Percentiles rank a stretch among this genome's conserved stretches.
Evolutionary conservation across 345 rosid species (phyloP).

Genomic region (Aurinia saxatilis): DNA sequence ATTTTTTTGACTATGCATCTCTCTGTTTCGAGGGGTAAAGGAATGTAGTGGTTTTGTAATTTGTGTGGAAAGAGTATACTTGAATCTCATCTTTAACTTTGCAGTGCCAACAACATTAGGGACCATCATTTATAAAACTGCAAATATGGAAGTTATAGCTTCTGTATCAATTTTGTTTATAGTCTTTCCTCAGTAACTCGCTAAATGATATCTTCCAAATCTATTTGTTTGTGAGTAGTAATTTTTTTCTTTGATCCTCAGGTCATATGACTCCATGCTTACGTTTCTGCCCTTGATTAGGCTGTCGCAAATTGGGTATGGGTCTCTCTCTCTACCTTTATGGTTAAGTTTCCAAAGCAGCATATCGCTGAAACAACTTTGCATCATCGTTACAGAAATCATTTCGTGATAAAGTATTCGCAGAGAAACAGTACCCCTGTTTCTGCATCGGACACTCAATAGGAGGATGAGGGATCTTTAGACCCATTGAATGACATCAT

Average conservation of each 20-base stretch:
- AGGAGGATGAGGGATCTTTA: constrained; percentile 64
- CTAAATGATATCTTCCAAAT: neutral
- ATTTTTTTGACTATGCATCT: constrained; percentile 42
- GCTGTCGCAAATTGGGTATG: constrained; percentile 70
- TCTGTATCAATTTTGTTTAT: neutral
- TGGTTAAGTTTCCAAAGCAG: neutral
- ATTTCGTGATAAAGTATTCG: constrained; percentile 52
- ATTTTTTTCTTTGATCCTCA: constrained; percentile 4
- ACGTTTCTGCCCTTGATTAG: constrained; percentile 76
- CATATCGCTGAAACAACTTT: neutral
- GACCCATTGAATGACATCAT: neutral
- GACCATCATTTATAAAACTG: too few species aligned
- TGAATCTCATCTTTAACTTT: constrained; percentile 39
- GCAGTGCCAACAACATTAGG: constrained; percentile 7
- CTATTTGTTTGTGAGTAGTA: neutral
- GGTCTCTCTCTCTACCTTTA: neutral
- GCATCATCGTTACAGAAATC: constrained; percentile 43
- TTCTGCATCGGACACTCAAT: constrained; percentile 95
- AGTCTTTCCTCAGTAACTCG: neutral
- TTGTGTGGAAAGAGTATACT: constrained; percentile 45
- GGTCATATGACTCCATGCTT: constrained; percentile 91
- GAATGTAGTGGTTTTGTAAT: constrained; percentile 29
- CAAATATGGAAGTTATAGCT: neutral
- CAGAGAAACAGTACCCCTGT: constrained; percentile 73
- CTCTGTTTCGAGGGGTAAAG: constrained; percentile 72